Percentiles rank a stretch among this genome's conserved stretches.
Evolutionary conservation across 495 filamentous ascomycete genomes (phyloP).

Genomic region (Aspergillus conjunctus): DNA sequence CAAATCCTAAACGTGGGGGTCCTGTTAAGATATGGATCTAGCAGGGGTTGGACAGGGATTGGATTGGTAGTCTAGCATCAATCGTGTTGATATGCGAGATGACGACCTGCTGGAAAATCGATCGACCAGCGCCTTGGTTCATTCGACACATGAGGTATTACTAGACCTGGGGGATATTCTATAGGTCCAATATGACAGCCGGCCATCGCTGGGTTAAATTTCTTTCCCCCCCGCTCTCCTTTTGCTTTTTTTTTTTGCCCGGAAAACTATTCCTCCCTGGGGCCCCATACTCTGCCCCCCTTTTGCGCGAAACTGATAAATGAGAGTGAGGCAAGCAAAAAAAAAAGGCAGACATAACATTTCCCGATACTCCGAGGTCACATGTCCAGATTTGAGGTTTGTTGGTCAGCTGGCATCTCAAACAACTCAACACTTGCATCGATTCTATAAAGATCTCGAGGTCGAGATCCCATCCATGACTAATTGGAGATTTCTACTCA

Average conservation of each 20-base stretch:
- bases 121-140: background rate
- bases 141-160: background rate
- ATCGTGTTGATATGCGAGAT: background rate
- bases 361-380: too few relatives aligned
- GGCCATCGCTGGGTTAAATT: background rate
- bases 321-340: too few relatives aligned
- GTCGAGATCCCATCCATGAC: too few relatives aligned
- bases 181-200: conserved; percentile 3
- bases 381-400: too few relatives aligned
- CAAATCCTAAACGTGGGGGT: background rate
- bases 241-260: background rate
- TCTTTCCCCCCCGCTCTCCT: background rate
- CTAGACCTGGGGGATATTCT: background rate
- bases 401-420: too few relatives aligned
- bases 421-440: too few relatives aligned
- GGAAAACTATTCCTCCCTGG: too few relatives aligned
- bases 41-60: conserved; percentile 12
- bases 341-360: too few relatives aligned
- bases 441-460: too few relatives aligned
- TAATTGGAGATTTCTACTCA: too few relatives aligned
- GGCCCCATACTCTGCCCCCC: too few relatives aligned
- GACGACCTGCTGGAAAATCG: background rate
- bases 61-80: background rate
- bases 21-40: conserved; percentile 10
- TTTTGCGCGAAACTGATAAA: too few relatives aligned